Base-by-base conservation (phyloP, 306 rosid genomes). In the Trifolium pratense region DNA sequence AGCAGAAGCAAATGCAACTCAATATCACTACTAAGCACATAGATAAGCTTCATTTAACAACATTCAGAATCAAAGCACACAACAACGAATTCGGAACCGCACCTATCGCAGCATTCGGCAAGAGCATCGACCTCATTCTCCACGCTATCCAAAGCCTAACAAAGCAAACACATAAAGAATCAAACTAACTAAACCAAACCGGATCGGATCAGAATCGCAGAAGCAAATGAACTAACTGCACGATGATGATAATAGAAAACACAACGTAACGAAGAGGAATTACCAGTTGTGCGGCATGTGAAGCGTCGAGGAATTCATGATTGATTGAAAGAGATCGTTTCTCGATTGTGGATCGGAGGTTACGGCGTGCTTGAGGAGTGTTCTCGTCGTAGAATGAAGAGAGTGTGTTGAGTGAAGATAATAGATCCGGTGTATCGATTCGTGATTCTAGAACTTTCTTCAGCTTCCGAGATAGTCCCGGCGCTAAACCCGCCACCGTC, bases 401-500 rank as follows among this genome's bases (percentile, higher is more conserved):
- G 20, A 94, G 88, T 0, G 99, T 89, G 81, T 84, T 80, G 65
- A 94, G 91, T 5, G 99, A 94, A 17, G 90, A 85, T 73, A 94
- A 68, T 4, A 91, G 86, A 77, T 94, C 95, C 39, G 97, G 96
- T 7, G 97, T 81, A 56, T 94, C 99, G 21, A 90, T 89, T 74
- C 89, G 83, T 23, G 90, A 89, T 37, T 91, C 99, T 82, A 91
- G 73, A 59, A 94, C 97, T 81, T 94, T 94, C 92, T 91, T 94
- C 86, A 94, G 90, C 80, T 94, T 94, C 90, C 97, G 92, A 5
- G 97, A 94, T 2, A 94, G 88, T 37, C 99, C 95, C 64, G 97
- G 95, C 60, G 97, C 99, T 42, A 94, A 70, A 29, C 94, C 91
- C 1, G 84, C 77, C 84, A 74, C 84, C 83, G 89, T 57, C 64